Evolutionary conservation across 768 basidiomycete species (phyloP).

Genomic region (Podaxis sp.): DNA sequence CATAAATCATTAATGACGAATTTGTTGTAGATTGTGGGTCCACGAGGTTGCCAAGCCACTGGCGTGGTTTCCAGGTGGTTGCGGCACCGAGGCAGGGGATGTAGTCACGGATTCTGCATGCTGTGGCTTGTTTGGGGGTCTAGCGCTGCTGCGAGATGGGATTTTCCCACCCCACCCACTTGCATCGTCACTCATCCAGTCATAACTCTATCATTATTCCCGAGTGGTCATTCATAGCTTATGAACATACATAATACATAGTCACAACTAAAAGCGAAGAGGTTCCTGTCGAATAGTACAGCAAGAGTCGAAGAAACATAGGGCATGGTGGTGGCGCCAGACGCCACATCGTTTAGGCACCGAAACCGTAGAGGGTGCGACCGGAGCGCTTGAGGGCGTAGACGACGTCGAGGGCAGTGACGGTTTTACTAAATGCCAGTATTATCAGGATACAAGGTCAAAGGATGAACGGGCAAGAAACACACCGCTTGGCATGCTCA

Average conservation of each 20-base stretch:
- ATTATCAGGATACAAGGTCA: neutral
- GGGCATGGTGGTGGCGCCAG: neutral
- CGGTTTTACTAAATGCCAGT: constrained; percentile 57
- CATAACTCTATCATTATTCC: neutral
- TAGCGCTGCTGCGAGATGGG: neutral
- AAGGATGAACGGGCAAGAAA: constrained; percentile 6
- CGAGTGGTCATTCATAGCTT: constrained; percentile 2
- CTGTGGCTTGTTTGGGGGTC: neutral
- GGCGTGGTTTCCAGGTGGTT: neutral
- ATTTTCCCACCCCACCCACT: constrained; percentile 12
- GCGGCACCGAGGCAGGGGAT: neutral
- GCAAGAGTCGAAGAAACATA: neutral
- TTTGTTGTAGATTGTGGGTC: constrained; percentile 1
- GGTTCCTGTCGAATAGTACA: neutral
- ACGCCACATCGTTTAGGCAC: constrained; percentile 44
- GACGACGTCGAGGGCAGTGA: constrained; percentile 84
- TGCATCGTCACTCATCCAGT: neutral
- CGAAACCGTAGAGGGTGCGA: constrained; percentile 82
- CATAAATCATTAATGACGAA: neutral
- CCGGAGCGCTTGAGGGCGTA: constrained; percentile 75
- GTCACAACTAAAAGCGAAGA: neutral
- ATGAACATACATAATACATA: constrained; percentile 13
- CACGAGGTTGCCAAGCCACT: neutral
- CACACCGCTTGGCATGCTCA: constrained; percentile 84
- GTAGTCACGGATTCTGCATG: neutral